These are phyloP conservation scores for Ogataea degrootiae DNA, from an alignment of 805 yeast genomes.

Conservation along the genomic window DNA sequence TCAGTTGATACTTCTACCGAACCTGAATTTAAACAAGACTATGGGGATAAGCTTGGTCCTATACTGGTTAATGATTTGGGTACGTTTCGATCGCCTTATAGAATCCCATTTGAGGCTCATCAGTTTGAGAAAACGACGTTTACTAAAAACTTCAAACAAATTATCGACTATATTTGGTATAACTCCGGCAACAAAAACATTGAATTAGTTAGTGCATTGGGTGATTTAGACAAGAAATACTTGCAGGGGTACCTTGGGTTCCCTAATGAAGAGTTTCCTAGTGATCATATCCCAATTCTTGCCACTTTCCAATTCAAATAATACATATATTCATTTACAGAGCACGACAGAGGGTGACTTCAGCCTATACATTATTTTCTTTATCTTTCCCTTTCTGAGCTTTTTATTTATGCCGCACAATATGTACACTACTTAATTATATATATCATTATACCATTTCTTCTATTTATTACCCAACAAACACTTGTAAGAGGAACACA, in stretches of 20 bases:
- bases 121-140: constrained; percentile 36
- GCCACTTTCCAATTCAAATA: constrained; percentile 20
- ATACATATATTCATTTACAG: not conserved
- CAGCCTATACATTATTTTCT: not conserved
- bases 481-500: too few species aligned
- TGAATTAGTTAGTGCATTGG: constrained; percentile 40
- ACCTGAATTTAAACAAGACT: constrained; percentile 18
- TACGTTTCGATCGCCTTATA: constrained; percentile 26
- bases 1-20: constrained; percentile 12
- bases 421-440: too few species aligned
- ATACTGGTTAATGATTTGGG: constrained; percentile 12
- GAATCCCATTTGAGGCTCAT: constrained; percentile 17
- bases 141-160: constrained; percentile 44
- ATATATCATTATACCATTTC: too few species aligned
- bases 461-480: too few species aligned
- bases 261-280: constrained; percentile 57
- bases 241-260: constrained; percentile 33
- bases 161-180: constrained; percentile 58
- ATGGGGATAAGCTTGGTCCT: constrained; percentile 10
- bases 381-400: too few species aligned
- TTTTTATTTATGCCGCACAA: too few species aligned
- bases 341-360: not conserved
- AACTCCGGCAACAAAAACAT: constrained; percentile 33
- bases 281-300: constrained; percentile 37
- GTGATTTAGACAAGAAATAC: constrained; percentile 40